Conservation (phyloP, 2,329 filamentous ascomycete species). For the Phialophora macrospora region DNA sequence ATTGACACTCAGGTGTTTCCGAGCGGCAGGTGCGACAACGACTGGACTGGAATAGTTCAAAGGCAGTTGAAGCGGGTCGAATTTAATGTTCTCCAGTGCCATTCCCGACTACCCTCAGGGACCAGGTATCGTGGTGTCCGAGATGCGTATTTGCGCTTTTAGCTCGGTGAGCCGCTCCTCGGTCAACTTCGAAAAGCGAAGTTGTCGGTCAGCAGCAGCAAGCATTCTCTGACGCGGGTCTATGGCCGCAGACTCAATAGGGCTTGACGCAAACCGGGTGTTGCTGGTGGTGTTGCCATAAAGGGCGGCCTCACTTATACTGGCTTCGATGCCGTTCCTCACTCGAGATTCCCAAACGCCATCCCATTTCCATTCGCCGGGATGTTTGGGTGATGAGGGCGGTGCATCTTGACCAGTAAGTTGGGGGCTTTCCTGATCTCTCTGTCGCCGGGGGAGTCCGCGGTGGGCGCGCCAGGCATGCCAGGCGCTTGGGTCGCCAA, state of each 20-base stretch:
- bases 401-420: constrained; percentile 19
- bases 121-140: constrained; percentile 47
- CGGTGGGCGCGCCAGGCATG: constrained; percentile 86
- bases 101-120: constrained; percentile 57
- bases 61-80: neutral
- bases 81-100: neutral
- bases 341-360: constrained; percentile 94
- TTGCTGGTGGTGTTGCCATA: constrained; percentile 76
- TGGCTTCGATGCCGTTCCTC: constrained; percentile 74
- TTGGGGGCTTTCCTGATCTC: constrained; percentile 26
- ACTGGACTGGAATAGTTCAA: neutral
- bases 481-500: constrained; percentile 90
- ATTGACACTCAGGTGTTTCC: neutral
- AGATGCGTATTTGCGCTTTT: constrained; percentile 23
- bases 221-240: constrained; percentile 25
- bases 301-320: constrained; percentile 77
- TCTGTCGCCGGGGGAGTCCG: constrained; percentile 44
- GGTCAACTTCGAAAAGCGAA: constrained; percentile 70
- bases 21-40: constrained; percentile 46
- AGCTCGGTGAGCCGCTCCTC: constrained; percentile 62
- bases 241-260: constrained; percentile 15
- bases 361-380: constrained; percentile 96
- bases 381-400: constrained; percentile 50
- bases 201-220: constrained; percentile 50
- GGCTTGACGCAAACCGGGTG: constrained; percentile 57